These are phyloP conservation scores for Nakazawaea molendinolei DNA, from an alignment of 805 yeast species.

Conservation along the genomic window DNA sequence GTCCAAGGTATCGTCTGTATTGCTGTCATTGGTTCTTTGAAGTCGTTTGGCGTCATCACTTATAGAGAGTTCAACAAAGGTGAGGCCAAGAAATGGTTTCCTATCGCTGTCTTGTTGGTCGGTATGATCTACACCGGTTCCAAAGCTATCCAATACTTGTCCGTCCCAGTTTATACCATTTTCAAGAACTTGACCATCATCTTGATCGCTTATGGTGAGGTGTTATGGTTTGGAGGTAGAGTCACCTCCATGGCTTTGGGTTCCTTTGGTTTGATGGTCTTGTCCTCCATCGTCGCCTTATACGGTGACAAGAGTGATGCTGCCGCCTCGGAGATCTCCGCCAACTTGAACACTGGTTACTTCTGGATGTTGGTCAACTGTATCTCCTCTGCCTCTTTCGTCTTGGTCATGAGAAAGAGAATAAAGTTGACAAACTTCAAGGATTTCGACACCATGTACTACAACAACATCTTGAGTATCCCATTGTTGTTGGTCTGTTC, in stretches of 20 bases:
- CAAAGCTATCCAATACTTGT: constrained; percentile 84
- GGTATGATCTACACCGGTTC: constrained; percentile 94
- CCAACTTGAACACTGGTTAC: constrained; percentile 66
- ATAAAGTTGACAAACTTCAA: constrained; percentile 94
- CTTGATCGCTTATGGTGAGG: constrained; percentile 97
- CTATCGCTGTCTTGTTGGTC: constrained; percentile 84
- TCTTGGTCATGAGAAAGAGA: constrained; percentile 93
- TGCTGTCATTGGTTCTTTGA: constrained; percentile 63
- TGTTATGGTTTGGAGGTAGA: constrained; percentile 89
- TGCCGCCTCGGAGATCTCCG: constrained; percentile 29
- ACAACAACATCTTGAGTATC: constrained; percentile 89
- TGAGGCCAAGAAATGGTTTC: constrained; percentile 95
- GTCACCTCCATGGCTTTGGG: constrained; percentile 87
- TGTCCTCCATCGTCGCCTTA: constrained; percentile 94
- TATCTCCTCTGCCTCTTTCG: constrained; percentile 89
- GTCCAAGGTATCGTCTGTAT: constrained; percentile 86
- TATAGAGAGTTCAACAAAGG: constrained; percentile 79
- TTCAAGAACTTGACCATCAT: constrained; percentile 97
- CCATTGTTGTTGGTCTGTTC: constrained; percentile 81
- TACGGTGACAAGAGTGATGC: constrained; percentile 64
- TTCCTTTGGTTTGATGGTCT: constrained; percentile 85
- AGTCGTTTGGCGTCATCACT: constrained; percentile 67
- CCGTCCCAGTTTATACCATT: constrained; percentile 95
- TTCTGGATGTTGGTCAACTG: constrained; percentile 97
- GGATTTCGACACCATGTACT: constrained; percentile 97